Conservation (phyloP, 352 stramenopile species). For the Pythium insidiosum region DNA sequence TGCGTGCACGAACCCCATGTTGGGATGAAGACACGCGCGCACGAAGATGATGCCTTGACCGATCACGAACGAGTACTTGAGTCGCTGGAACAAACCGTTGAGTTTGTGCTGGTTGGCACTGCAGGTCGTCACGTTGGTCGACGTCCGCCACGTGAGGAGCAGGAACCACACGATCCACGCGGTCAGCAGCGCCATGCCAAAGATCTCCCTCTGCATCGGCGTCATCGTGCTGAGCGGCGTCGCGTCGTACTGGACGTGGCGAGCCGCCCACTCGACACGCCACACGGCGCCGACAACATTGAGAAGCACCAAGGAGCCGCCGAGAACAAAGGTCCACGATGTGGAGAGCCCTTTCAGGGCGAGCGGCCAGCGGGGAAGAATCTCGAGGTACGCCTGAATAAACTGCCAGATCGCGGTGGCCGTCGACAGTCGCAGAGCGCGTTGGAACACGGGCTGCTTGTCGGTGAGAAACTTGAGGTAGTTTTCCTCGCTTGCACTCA, state of each 20-base stretch:
- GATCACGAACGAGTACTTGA: conserved; percentile 80
- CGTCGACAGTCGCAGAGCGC: conserved; percentile 66
- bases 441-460: conserved; percentile 77
- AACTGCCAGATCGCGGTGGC: conserved; percentile 81
- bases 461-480: conserved; percentile 83
- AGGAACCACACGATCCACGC: conserved; percentile 83
- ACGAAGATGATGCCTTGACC: conserved; percentile 77
- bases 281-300: conserved; percentile 61
- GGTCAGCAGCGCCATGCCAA: conserved; percentile 67
- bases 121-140: conserved; percentile 39
- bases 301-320: conserved; percentile 44
- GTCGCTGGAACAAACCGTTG: conserved; percentile 55
- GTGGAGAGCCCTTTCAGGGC: conserved; percentile 47
- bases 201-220: conserved; percentile 70
- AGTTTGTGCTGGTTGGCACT: conserved; percentile 62
- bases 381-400: conserved; percentile 78
- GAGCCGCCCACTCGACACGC: conserved; percentile 67
- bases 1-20: conserved; percentile 83
- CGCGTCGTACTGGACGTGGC: conserved; percentile 58
- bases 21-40: conserved; percentile 65
- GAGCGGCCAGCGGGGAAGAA: conserved; percentile 61
- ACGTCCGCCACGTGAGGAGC: conserved; percentile 49
- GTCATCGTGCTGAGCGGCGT: conserved; percentile 63
- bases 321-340: conserved; percentile 42
- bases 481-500: conserved; percentile 65